Percentiles rank a stretch among this genome's conserved stretches.
Evolutionary conservation across 805 yeast genomes (phyloP).

Genomic region (Metschnikowia bowlesiae): DNA sequence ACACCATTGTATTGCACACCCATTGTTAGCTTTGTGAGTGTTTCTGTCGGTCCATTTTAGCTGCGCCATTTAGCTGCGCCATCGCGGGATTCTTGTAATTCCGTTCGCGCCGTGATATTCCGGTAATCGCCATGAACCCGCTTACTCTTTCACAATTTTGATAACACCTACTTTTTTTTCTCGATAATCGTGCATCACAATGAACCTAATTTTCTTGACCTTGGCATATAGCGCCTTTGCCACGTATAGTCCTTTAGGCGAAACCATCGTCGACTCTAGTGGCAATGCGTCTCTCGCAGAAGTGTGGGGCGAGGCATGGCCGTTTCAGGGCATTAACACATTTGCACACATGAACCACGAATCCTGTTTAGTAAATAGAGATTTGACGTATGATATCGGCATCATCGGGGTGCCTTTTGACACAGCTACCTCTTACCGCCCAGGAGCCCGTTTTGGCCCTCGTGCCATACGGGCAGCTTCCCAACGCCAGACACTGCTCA

Average conservation of each 20-base stretch:
- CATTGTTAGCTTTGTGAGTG: neutral
- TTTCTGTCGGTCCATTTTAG: neutral
- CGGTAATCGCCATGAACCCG: neutral
- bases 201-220: neutral
- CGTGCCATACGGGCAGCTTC: slow-evolving; percentile 64
- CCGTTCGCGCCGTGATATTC: slow-evolving; percentile 2
- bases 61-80: neutral
- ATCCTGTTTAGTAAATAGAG: slow-evolving; percentile 51
- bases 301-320: slow-evolving; percentile 74
- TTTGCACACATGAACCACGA: slow-evolving; percentile 70
- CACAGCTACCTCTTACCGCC: slow-evolving; percentile 72
- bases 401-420: slow-evolving; percentile 80
- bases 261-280: slow-evolving; percentile 4
- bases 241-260: slow-evolving; percentile 2
- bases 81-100: neutral
- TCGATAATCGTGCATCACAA: neutral
- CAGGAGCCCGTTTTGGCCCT: slow-evolving; percentile 86
- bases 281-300: slow-evolving; percentile 36
- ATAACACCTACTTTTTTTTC: neutral
- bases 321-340: slow-evolving; percentile 60
- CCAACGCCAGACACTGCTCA: slow-evolving; percentile 60
- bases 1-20: neutral
- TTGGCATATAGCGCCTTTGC: slow-evolving; percentile 3
- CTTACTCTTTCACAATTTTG: neutral
- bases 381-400: slow-evolving; percentile 58